Base-by-base conservation (phyloP, 2,329 filamentous ascomycete genomes). In the Cladorrhinum sp. region DNA sequence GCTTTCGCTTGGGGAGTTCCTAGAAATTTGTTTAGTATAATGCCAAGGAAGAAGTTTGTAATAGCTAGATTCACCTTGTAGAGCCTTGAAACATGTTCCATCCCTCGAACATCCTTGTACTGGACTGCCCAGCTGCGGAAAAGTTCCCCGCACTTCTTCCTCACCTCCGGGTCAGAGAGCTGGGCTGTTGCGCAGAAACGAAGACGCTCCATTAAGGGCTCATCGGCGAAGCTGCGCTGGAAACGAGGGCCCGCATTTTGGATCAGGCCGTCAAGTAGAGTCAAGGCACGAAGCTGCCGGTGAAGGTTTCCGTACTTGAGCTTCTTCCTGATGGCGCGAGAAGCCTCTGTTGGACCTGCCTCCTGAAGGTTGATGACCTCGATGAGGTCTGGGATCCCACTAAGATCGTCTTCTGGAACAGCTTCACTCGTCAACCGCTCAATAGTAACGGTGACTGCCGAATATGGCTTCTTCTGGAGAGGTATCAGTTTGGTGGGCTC, bases 291-390 rank as follows among this genome's bases (percentile, higher is more conserved):
- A 32, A 98, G 82, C 75, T 99, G 95, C 54, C 92, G 89, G 75
- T 98, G 93, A n/a, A 91, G 82, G 70, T 87, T 96, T 68, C 95
- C 95, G 76, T 99, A 98, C 79, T 99, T 99, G 82, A 99, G 85
- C 80, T 98, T 98, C 84, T 99, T 99, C 62, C 95, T 87, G 68
- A 99, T 85, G 52, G 95, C 93, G 71, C 95, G 86, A 57, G 93
- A 92, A 61, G 93, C 93, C 79, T 99, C 95, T 12, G 86, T 84
- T 1, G 95, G 92, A 0, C 95, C 95, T 6, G 90, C 90, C 24
- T 84, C 82, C 76, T 99, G 95, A 61, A 99, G 86, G 66, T 90
- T 89, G 72, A 99, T 91, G 59, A 95, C 92, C 75, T 99, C 95
- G 65, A 98, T 91, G 23, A 99, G 85, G 69, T 98, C 93, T 45